Evolutionary conservation across 2,329 filamentous ascomycete species (phyloP).

Genomic region (Keithomyces neogunnii): DNA sequence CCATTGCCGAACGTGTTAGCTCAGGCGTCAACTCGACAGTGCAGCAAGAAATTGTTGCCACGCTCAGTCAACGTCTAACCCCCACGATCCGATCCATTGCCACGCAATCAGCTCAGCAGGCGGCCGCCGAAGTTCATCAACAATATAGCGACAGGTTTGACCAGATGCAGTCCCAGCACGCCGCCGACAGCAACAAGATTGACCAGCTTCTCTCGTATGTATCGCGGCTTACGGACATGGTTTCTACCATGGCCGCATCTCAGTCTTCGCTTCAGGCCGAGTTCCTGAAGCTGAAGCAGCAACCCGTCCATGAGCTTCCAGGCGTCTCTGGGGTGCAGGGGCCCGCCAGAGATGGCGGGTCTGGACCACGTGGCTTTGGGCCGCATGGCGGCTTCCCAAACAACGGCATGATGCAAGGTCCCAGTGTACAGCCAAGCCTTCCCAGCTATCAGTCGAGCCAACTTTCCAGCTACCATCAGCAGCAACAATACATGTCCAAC

Average conservation of each 20-base stretch:
- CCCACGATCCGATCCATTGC: conserved; percentile 59
- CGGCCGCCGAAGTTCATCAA: conserved; percentile 60
- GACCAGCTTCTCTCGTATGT: conserved; percentile 63
- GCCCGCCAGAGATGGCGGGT: conserved; percentile 1
- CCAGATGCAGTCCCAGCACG: conserved; percentile 40
- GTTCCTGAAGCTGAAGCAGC: conserved; percentile 48
- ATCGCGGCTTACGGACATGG: conserved; percentile 56
- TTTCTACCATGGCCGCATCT: conserved; percentile 59
- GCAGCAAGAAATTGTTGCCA: conserved; percentile 57
- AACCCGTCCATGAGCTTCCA: conserved; percentile 35
- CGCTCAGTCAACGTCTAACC: conserved; percentile 54
- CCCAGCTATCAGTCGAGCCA: conserved; percentile 26
- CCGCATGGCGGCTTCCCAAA: conserved; percentile 16
- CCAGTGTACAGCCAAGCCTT: conserved; percentile 19
- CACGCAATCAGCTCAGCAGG: conserved; percentile 56
- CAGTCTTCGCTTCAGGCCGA: conserved; percentile 62
- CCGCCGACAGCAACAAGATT: conserved; percentile 54
- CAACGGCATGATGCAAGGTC: conserved; percentile 15
- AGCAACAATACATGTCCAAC: conserved; percentile 24
- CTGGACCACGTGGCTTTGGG: conserved; percentile 1
- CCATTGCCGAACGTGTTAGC: conserved; percentile 60
- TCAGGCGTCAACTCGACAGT: conserved; percentile 58
- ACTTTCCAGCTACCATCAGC: conserved; percentile 14
- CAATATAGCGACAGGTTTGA: conserved; percentile 44
- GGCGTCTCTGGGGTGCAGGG: conserved; percentile 16